These are phyloP conservation scores for Forsythia viridissima DNA, from an alignment of 257 asterid genomes.

Conservation along the genomic window DNA sequence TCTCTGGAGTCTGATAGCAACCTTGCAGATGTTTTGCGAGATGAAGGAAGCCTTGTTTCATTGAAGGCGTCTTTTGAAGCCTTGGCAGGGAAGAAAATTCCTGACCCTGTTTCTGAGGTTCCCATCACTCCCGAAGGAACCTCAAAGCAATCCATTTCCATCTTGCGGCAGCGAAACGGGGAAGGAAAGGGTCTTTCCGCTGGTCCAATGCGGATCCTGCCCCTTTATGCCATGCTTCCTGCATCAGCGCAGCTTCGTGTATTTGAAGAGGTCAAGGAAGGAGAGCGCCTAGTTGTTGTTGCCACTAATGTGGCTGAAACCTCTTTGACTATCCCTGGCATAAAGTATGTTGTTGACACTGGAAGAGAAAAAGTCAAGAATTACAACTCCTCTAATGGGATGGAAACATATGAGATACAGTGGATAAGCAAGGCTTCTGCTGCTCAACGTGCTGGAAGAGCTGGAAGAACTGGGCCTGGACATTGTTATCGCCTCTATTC, in stretches of 20 bases:
- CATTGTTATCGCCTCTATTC: constrained; percentile 96
- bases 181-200: constrained; percentile 33
- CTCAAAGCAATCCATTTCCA: constrained; percentile 26
- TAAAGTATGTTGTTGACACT: constrained; percentile 90
- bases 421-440: constrained; percentile 99
- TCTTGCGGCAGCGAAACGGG: constrained; percentile 19
- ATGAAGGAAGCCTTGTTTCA: constrained; percentile 50
- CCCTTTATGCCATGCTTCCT: constrained; percentile 98
- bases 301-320: constrained; percentile 99
- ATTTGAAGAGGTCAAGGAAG: constrained; percentile 71
- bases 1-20: constrained; percentile 39
- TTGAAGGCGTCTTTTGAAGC: constrained; percentile 81
- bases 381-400: constrained; percentile 74
- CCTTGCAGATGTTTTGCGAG: constrained; percentile 41
- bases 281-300: constrained; percentile 82
- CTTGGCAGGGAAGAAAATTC: constrained; percentile 46
- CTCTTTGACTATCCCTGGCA: constrained; percentile 94
- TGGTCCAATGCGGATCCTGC: constrained; percentile 66
- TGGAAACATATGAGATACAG: constrained; percentile 81
- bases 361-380: constrained; percentile 90
- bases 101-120: constrained; percentile 26
- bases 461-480: constrained; percentile 98
- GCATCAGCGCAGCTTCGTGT: constrained; percentile 91
- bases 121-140: constrained; percentile 34
- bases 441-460: constrained; percentile 92